Evolutionary conservation across 1,284 basidiomycete genomes (phyloP).

Genomic region (Rhodotorula sp.): DNA sequence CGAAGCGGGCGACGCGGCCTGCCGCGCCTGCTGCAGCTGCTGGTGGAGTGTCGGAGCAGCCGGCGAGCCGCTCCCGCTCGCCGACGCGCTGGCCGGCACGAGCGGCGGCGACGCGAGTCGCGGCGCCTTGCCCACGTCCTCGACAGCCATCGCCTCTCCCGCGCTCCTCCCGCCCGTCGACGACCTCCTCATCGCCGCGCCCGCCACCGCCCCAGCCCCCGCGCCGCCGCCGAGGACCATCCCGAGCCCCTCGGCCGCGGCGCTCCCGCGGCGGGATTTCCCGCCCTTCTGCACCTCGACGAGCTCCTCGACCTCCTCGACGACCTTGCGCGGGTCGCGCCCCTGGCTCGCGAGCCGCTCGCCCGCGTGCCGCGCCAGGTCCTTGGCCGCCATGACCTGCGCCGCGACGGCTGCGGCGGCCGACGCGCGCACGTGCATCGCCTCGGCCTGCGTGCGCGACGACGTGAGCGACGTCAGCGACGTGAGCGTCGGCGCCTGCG

Average conservation of each 20-base stretch:
- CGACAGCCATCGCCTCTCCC: conserved; percentile 3
- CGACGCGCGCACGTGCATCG: conserved; percentile 40
- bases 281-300: conserved; percentile 4
- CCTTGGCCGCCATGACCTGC: conserved; percentile 42
- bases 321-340: conserved; percentile 24
- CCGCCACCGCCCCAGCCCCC: background rate
- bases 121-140: background rate
- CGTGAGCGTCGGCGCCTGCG: conserved; percentile 24
- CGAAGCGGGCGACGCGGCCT: conserved; percentile 4
- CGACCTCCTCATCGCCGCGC: background rate
- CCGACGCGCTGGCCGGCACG: background rate
- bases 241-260: background rate
- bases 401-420: conserved; percentile 42
- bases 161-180: background rate
- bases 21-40: background rate
- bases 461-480: conserved; percentile 20
- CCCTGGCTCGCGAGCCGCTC: conserved; percentile 28
- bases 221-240: background rate
- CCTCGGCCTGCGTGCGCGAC: conserved; percentile 24
- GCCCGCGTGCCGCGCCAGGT: conserved; percentile 33
- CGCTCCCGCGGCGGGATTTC: conserved; percentile 3
- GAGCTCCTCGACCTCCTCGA: conserved; percentile 22
- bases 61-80: background rate
- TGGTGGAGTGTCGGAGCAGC: background rate
- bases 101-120: background rate